Conservation (phyloP, 805 yeast species). For the Starmerella apicola region DNA sequence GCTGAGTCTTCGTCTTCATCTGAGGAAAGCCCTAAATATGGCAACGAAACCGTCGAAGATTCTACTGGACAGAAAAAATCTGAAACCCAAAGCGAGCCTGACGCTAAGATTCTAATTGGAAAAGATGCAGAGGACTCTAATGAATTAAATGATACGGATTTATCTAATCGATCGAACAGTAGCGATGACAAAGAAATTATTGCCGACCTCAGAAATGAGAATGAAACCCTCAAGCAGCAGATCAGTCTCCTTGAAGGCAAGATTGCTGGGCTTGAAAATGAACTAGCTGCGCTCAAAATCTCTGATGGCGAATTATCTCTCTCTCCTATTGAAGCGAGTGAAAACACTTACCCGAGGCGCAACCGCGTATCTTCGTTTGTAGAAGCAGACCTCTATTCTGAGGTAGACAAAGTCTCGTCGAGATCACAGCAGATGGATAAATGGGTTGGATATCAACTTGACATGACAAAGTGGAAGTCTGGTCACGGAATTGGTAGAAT, state of each 20-base stretch:
- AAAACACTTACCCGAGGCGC: slow-evolving; percentile 1
- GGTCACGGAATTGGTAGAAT: slow-evolving; percentile 52
- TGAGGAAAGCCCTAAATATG: too few relatives aligned
- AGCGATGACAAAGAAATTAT: slow-evolving; percentile 4
- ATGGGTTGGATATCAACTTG: slow-evolving; percentile 80
- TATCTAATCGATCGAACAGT: too few relatives aligned
- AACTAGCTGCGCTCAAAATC: slow-evolving; percentile 13
- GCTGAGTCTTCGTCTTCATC: too few relatives aligned
- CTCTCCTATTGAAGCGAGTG: slow-evolving; percentile 15
- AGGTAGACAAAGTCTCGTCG: slow-evolving; percentile 40
- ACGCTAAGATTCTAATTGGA: too few relatives aligned
- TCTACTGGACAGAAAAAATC: not conserved
- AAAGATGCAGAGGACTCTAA: too few relatives aligned
- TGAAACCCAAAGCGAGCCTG: too few relatives aligned
- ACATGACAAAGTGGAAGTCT: slow-evolving; percentile 69
- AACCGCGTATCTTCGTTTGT: slow-evolving; percentile 23
- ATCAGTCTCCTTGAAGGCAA: slow-evolving; percentile 30
- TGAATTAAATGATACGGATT: too few relatives aligned
- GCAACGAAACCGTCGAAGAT: not conserved
- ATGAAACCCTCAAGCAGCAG: slow-evolving; percentile 27
- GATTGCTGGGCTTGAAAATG: slow-evolving; percentile 23
- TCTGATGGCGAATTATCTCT: slow-evolving; percentile 20
- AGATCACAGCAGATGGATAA: slow-evolving; percentile 40
- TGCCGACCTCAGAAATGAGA: slow-evolving; percentile 27
- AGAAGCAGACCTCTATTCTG: slow-evolving; percentile 32